A percentile compares a stretch with the other conserved stretches of the same genome.
Conservation (phyloP, 1,284 basidiomycete genomes). For the Ceratobasidium sp. region DNA sequence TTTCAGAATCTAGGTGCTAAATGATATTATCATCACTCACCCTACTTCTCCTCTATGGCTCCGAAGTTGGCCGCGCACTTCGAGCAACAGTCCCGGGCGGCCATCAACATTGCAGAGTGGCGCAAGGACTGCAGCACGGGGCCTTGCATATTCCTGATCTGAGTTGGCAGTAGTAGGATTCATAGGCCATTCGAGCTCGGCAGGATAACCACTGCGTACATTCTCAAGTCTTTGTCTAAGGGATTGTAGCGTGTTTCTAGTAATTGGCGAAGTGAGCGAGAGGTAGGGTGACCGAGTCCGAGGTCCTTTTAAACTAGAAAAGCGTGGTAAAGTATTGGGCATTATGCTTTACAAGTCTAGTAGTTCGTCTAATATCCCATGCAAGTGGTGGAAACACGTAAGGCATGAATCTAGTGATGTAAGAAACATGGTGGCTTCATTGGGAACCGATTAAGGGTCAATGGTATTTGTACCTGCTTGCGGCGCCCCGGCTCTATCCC, state of each 20-base stretch:
- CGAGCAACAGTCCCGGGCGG: constrained; percentile 69
- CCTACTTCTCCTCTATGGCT: constrained; percentile 82
- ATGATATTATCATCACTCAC: constrained; percentile 51
- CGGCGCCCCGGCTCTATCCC: too few relatives aligned
- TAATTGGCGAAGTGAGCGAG: constrained; percentile 32
- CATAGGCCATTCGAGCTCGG: constrained; percentile 19
- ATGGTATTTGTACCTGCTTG: background rate
- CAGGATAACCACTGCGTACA: constrained; percentile 17
- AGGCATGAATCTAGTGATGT: background rate
- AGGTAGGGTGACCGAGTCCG: constrained; percentile 32
- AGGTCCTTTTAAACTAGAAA: constrained; percentile 12
- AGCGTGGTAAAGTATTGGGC: background rate
- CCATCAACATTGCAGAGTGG: constrained; percentile 74
- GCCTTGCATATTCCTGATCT: background rate
- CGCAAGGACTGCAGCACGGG: constrained; percentile 68
- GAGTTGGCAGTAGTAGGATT: background rate
- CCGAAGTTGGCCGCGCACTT: constrained; percentile 70
- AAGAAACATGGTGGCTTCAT: too few relatives aligned
- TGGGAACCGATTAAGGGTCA: background rate
- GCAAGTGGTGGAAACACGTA: background rate
- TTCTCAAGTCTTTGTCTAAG: constrained; percentile 16
- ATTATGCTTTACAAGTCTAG: background rate
- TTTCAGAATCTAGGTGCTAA: constrained; percentile 2
- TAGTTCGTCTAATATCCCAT: background rate
- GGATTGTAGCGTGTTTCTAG: constrained; percentile 23